Evolutionary conservation across 768 basidiomycete species (phyloP), one percentile per base, ranked within the genome.

Genomic region (Epithele typhae): DNA sequence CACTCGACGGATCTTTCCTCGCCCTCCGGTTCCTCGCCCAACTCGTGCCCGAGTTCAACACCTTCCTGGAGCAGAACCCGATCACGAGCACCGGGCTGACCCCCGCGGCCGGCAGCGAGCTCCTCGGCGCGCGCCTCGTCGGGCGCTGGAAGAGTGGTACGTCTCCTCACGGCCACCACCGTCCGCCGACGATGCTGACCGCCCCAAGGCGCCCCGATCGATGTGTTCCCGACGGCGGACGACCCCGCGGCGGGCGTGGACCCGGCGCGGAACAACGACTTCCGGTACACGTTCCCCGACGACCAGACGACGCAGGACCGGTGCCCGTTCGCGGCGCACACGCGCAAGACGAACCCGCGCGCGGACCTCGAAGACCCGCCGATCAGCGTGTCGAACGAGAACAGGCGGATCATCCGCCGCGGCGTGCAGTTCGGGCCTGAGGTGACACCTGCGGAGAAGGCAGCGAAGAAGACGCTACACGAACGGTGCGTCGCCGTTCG

Each of bases 381-480:
- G 3, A 23, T 24, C 11, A 14, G 7, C 14, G 24, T n/a, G 27
- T 30, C 27, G 27, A 30, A 30, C n/a, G 46, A 56, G 25, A 49
- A 32, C 19, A 48, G 55, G 18, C 69, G 73, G 34, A 77, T 78
- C 52, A 66, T 72, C 53, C 72, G 77, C 27, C 67, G 74, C 23
- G 72, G 76, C 19, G 65, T 76, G 36, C 74, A 73, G 39, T 80
- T 75, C 54, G 78, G 78, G 1, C 74, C 77, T 18, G 76, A 77
- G 57, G 61, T 76, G 12, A 73, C 74, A 2, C 40, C 50, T 4
- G 60, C 61, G 2, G 77, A 79, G 54, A 55, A 52, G 3, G 22
- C 46, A 1, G 35, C 57, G 9, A 60, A 62, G 11, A 71, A 68
- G 59, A 78, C 78, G 1, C 37, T 58, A n/a, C 61, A 68, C 14